Evolutionary conservation across 2,329 filamentous ascomycete genomes (phyloP), one percentile per base, ranked within the genome.

Genomic region (Pseudogymnoascus verrucosus): DNA sequence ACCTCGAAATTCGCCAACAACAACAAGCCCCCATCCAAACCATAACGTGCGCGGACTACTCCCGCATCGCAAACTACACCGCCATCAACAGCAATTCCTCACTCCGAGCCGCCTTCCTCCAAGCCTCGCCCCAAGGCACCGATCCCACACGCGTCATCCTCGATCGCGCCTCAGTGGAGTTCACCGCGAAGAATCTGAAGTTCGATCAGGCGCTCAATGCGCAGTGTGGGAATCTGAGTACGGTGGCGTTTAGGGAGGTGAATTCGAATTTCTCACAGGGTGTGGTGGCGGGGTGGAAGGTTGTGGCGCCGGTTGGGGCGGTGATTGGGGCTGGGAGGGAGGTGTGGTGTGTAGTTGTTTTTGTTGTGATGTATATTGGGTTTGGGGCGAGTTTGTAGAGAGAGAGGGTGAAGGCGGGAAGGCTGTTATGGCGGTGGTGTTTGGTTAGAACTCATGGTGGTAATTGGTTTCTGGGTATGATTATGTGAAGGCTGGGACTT

Each of bases 41-140:
- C 23, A 28, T 51, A 54, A 54, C 47, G 3, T 81, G 79, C 71
- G 65, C 72, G 61, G 75, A 79, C 69, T 81, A 81, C 69, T 71
- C 76, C 64, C 71, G 69, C 60, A 77, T 77, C 21, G 79, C 79
- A 65, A 81, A 81, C 70, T 74, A 79, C 65, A 79, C 79, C 21
- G 76, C 75, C 65, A 76, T 81, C 65, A 77, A 76, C 64, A 66
- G 72, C 62, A 82, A 81, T 71, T 69, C 75, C 64, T 78, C 77
- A 61, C 78, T 78, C 64, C 79, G 79, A 62, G 74, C 75, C n/a
- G 77, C 78, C 10, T 79, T 78, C 69, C 69, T 80, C 59, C 74
- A 76, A 62, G 76, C 76, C 36, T 76, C 78, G 12, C 75, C 73
- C 28, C 67, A 77, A 54, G 79, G 79, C 64, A 79, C 77, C 61